phyloP scores from a whole-genome alignment of 441 rosid species.

The Manihot esculenta region DNA sequence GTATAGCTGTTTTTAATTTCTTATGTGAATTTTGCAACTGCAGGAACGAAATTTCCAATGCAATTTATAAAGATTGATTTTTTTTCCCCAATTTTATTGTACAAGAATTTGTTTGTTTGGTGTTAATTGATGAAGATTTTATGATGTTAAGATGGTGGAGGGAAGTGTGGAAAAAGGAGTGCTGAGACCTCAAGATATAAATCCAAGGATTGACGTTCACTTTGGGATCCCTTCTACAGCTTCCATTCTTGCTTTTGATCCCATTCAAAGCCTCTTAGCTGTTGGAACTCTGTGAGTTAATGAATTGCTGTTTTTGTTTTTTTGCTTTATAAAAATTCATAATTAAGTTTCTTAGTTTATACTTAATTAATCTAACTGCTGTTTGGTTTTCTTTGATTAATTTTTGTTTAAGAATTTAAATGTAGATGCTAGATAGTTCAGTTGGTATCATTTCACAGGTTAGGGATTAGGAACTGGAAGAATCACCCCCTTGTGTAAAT shows the following conservation, averaged over 20 bases:
- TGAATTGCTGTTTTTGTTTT: neutral
- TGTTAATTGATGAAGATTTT: neutral
- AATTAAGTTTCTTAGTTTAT: neutral
- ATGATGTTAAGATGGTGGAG: constrained; percentile 5
- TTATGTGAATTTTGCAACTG: neutral
- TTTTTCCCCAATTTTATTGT: neutral
- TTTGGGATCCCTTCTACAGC: constrained; percentile 63
- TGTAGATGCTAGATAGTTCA: neutral
- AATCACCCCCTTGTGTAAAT: neutral
- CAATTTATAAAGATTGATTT: neutral
- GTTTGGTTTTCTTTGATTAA: neutral
- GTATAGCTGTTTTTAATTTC: neutral
- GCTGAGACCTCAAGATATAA: constrained; percentile 32
- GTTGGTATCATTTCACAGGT: neutral
- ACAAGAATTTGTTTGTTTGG: neutral
- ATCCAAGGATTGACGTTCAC: constrained; percentile 46
- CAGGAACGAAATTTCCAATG: neutral
- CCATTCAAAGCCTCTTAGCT: constrained; percentile 56
- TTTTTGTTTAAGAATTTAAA: neutral
- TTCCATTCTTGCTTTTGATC: constrained; percentile 58
- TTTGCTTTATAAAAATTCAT: neutral
- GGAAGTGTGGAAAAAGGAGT: constrained; percentile 30
- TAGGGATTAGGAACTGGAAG: neutral
- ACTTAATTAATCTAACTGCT: no score
- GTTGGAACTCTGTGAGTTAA: constrained; percentile 55